Percentiles rank a stretch among this genome's conserved stretches.
Conservation (phyloP, 1,284 basidiomycete genomes). For the Anthracocystis setariae region DNA sequence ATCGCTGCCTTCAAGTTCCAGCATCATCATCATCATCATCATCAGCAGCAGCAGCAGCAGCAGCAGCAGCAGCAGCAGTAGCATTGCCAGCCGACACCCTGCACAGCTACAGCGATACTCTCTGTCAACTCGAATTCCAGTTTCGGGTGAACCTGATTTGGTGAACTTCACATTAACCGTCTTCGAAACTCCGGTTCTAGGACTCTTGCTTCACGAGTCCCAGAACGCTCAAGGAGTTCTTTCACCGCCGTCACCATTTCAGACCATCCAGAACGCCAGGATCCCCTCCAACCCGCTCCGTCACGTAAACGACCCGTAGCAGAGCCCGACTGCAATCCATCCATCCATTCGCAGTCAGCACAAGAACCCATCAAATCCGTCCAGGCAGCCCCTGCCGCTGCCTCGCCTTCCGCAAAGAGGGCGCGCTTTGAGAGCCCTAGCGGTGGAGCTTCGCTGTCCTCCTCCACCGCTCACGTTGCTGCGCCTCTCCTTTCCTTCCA, state of each 20-base stretch:
- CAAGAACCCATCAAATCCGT: constrained; percentile 3
- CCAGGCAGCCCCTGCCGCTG: constrained; percentile 33
- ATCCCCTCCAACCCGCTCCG: constrained; percentile 26
- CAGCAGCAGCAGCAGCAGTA: no score
- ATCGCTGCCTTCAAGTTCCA: not conserved
- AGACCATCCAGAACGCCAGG: constrained; percentile 15
- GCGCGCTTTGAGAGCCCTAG: constrained; percentile 40
- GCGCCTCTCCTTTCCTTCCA: constrained; percentile 21
- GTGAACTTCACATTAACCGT: no score
- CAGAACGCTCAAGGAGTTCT: constrained; percentile 29
- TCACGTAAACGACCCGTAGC: constrained; percentile 41
- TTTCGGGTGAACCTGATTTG: not conserved
- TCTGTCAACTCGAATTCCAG: not conserved
- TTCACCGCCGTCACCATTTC: constrained; percentile 36
- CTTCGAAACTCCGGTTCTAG: constrained; percentile 36
- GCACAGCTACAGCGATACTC: no score
- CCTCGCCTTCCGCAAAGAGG: constrained; percentile 36
- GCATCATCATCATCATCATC: not conserved
- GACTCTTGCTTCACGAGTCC: constrained; percentile 25
- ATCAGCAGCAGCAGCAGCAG: not conserved
- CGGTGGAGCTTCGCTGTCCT: constrained; percentile 14
- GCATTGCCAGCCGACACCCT: no score
- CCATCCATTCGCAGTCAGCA: constrained; percentile 9
- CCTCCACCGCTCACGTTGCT: constrained; percentile 6
- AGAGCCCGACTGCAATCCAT: constrained; percentile 14